Evolutionary conservation across 2,329 filamentous ascomycete genomes (phyloP).

Genomic region (Colletotrichum acutatum): DNA sequence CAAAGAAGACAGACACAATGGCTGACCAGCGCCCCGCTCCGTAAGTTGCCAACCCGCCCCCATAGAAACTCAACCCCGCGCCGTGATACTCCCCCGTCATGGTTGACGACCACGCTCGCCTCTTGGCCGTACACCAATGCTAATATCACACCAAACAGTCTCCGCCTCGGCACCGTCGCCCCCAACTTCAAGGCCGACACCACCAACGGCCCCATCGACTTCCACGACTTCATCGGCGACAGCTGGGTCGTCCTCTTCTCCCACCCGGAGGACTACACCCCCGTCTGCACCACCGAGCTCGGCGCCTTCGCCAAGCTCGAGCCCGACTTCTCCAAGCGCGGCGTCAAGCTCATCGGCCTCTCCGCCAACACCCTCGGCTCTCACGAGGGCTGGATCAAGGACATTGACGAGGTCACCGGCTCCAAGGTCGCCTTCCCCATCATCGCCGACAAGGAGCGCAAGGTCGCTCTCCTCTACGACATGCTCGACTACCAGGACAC

Average conservation of each 20-base stretch:
- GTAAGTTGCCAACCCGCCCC: constrained; percentile 21
- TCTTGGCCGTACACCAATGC: neutral
- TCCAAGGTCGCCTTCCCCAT: constrained; percentile 80
- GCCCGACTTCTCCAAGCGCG: constrained; percentile 86
- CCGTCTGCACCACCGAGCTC: constrained; percentile 95
- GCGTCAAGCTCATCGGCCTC: constrained; percentile 91
- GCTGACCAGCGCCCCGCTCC: constrained; percentile 37
- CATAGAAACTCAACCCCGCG: neutral
- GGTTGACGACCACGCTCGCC: neutral
- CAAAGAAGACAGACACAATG: constrained; percentile 31
- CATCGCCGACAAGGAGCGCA: constrained; percentile 81
- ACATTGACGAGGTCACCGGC: constrained; percentile 83
- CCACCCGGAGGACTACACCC: constrained; percentile 91
- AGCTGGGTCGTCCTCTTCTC: constrained; percentile 87
- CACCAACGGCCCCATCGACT: constrained; percentile 81
- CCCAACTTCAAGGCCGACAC: constrained; percentile 89
- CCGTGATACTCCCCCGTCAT: constrained; percentile 1
- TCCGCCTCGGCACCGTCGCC: constrained; percentile 74
- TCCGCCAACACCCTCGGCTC: constrained; percentile 86
- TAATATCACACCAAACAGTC: constrained; percentile 49
- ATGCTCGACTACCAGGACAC: constrained; percentile 87
- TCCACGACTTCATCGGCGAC: constrained; percentile 83
- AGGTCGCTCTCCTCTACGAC: constrained; percentile 81
- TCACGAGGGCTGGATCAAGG: constrained; percentile 90
- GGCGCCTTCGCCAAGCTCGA: constrained; percentile 92